Base-by-base conservation (phyloP, 75 land plant species). In the Pinus tabuliformis region DNA sequence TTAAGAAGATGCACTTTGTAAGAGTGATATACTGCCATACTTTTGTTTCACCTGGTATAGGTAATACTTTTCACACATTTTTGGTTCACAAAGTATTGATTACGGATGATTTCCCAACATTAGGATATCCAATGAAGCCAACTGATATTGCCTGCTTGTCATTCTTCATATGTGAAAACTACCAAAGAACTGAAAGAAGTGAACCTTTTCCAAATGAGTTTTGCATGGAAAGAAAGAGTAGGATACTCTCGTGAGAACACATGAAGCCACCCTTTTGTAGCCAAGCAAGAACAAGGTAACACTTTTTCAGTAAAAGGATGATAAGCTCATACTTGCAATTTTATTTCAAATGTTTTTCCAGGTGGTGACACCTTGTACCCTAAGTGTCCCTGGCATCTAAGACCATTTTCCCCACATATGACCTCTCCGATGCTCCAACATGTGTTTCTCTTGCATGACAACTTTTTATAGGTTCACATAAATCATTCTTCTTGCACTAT, bases 21-120 rank as follows among this genome's bases (percentile, higher is more conserved):
- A 97, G 95, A 5, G 99, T 97, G 63, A 97, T 94, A 52, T 97
- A 94, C 62, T 97, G 99, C 99, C 99, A 97, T 37, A 97, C 99
- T 81, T 97, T 97, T 61, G 99, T 97, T 85, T 97, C 99, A 20
- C 99, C 99, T 6, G 99, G 99, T 70, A 97, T 92, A 36, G 98
- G 99, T 59, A 98, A 95, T 64, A 97, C 99, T 82, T 97, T 94
- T 84, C 99, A 97, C 17, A 97, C 98, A 88, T 84, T 86, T 77
- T 97, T 97, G 56, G 99, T 90, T 1, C 98, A 86, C 57, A 97
- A 76, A 28, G 99, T 97, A 77, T 97, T 94, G 73, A 97, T 97
- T 49, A 94, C 99, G 39, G 99, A 97, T 56, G 99, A 97, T 75
- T 97, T 97, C 30, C 99, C 99, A 80, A 97, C 99, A 85, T 97